These are phyloP conservation scores for Saraca asoca DNA, from an alignment of 331 rosid species.

Conservation along the genomic window DNA sequence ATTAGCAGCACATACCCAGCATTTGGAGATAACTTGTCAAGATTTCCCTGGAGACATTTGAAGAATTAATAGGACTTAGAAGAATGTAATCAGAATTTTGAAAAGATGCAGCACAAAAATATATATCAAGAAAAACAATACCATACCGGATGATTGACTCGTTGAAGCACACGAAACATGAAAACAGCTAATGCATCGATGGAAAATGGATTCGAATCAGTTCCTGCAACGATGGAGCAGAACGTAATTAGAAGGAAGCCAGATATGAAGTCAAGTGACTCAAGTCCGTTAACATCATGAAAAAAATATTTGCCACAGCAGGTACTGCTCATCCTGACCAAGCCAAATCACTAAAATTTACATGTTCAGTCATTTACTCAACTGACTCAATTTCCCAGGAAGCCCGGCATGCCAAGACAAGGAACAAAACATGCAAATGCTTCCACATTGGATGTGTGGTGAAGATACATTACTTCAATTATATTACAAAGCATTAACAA, in stretches of 20 bases:
- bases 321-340: constrained; percentile 3
- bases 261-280: constrained; percentile 9
- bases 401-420: not conserved
- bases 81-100: constrained; percentile 18
- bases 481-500: constrained; percentile 5
- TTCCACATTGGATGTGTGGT: constrained; percentile 11
- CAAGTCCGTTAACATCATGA: constrained; percentile 1
- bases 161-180: constrained; percentile 86
- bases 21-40: constrained; percentile 86
- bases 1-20: constrained; percentile 93
- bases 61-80: constrained; percentile 26
- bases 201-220: constrained; percentile 89
- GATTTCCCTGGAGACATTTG: constrained; percentile 71
- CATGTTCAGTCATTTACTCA: constrained; percentile 5
- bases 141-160: constrained; percentile 85
- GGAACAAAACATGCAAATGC: constrained; percentile 24
- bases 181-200: constrained; percentile 82
- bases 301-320: too few species aligned
- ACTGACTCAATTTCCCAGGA: not conserved
- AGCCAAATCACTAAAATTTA: constrained; percentile 8
- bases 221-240: constrained; percentile 56
- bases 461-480: constrained; percentile 6
- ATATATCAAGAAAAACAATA: constrained; percentile 13
- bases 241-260: constrained; percentile 18
- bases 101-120: not conserved